phyloP scores from a whole-genome alignment of 352 stramenopile species.

The Plasmopara viticola region DNA sequence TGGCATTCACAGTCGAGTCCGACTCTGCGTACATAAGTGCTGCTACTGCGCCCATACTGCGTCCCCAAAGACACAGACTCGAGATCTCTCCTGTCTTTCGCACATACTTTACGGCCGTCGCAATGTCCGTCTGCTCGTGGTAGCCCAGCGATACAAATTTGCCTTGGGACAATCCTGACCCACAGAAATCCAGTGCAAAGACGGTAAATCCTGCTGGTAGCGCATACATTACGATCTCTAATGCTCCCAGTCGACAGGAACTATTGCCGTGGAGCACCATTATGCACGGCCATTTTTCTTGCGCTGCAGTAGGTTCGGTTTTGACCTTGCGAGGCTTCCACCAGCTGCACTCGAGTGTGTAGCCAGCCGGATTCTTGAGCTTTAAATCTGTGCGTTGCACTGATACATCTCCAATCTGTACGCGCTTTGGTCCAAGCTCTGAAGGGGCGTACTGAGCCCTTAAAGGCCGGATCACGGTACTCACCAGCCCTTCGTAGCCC shows the following conservation, averaged over 20 bases:
- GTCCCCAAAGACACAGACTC: conserved; percentile 68
- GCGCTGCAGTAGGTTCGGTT: neutral
- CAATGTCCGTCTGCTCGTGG: conserved; percentile 71
- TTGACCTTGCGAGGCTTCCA: conserved; percentile 52
- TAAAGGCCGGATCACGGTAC: conserved; percentile 71
- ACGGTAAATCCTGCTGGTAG: conserved; percentile 74
- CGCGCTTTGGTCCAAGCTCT: conserved; percentile 56
- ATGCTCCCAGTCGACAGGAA: conserved; percentile 59
- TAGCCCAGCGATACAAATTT: conserved; percentile 83
- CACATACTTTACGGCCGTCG: conserved; percentile 63
- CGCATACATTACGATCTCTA: conserved; percentile 76
- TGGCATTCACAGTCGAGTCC: conserved; percentile 56
- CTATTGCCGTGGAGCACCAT: conserved; percentile 81
- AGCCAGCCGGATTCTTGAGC: conserved; percentile 67
- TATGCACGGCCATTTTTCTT: conserved; percentile 61
- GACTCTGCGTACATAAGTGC: conserved; percentile 58
- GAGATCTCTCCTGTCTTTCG: conserved; percentile 39
- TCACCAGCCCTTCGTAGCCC: conserved; percentile 76
- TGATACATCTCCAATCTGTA: conserved; percentile 49
- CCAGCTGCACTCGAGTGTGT: conserved; percentile 82
- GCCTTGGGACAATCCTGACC: conserved; percentile 67
- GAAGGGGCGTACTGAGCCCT: conserved; percentile 52
- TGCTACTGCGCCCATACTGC: conserved; percentile 77
- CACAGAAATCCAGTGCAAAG: conserved; percentile 75
- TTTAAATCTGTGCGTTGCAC: conserved; percentile 62